Conservation (phyloP, 768 basidiomycete species). For the Naganishia kalamii region DNA sequence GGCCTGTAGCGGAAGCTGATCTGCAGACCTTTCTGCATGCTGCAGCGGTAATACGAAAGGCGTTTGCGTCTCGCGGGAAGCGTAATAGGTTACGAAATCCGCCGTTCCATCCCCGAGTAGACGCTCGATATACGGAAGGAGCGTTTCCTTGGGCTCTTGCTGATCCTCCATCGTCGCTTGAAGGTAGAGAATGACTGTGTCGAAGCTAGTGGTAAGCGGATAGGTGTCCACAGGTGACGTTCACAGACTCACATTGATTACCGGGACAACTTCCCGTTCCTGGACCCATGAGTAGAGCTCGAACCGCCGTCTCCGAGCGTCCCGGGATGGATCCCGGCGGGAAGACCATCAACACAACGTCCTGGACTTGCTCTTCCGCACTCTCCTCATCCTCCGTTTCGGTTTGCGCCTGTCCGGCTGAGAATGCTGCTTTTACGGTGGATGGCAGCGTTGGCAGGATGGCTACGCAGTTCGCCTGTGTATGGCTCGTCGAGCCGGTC, state of each 20-base stretch:
- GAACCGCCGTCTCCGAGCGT: constrained; percentile 28
- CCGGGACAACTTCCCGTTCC: constrained; percentile 45
- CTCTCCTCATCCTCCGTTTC: constrained; percentile 6
- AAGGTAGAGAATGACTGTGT: constrained; percentile 29
- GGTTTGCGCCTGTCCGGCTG: constrained; percentile 1
- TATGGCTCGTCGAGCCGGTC: neutral
- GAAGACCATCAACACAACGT: constrained; percentile 43
- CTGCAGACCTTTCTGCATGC: neutral
- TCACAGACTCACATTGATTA: constrained; percentile 41
- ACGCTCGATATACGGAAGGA: constrained; percentile 11
- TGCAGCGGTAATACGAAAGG: neutral
- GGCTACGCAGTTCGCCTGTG: constrained; percentile 33
- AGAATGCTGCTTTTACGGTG: neutral
- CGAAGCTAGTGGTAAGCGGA: neutral
- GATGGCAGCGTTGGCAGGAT: constrained; percentile 28
- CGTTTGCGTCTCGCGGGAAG: neutral
- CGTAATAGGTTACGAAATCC: constrained; percentile 29
- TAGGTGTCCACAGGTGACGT: neutral
- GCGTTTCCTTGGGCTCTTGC: constrained; percentile 22
- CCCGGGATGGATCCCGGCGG: constrained; percentile 31
- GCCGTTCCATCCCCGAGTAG: constrained; percentile 14
- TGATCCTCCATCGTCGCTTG: constrained; percentile 10
- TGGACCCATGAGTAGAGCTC: constrained; percentile 42
- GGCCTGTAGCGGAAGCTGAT: neutral
- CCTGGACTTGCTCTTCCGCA: constrained; percentile 22